These are phyloP conservation scores for Oryza officinalis DNA, from an alignment of 176 grass and related monocot genomes.

Conservation along the genomic window DNA sequence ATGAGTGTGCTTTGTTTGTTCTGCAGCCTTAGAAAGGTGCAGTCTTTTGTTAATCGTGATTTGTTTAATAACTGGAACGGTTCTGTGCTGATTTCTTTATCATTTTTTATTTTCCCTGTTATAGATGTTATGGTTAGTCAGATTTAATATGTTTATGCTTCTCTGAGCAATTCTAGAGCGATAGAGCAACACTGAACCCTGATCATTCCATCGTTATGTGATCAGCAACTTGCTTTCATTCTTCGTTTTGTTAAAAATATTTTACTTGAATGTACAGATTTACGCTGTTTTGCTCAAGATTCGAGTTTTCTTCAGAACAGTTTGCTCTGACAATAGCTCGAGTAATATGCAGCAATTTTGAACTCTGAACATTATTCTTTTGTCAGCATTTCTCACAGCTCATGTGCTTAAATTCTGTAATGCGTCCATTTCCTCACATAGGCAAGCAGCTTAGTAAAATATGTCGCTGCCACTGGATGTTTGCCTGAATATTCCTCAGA, in stretches of 20 bases:
- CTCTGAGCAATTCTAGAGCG: background rate
- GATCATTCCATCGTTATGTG: background rate
- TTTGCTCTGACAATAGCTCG: background rate
- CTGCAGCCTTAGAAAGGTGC: background rate
- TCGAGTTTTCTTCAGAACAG: background rate
- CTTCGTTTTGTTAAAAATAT: background rate
- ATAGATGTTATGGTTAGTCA: background rate
- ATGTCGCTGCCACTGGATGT: constrained; percentile 36
- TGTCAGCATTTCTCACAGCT: background rate
- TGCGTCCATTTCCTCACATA: background rate
- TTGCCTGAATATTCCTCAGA: constrained; percentile 38
- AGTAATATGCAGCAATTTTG: background rate
- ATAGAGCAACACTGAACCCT: background rate
- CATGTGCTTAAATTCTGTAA: background rate
- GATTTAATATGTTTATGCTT: background rate
- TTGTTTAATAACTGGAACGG: background rate
- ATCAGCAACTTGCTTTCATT: background rate
- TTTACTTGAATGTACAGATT: background rate
- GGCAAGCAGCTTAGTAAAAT: constrained; percentile 47
- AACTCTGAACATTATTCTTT: background rate
- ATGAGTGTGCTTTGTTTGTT: background rate
- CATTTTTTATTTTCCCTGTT: background rate
- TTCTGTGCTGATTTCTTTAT: background rate
- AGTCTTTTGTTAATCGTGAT: background rate
- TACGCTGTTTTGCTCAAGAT: background rate